These are phyloP conservation scores for Euptelea pleiosperma DNA, from an alignment of 164 flowering plant species.

Conservation along the genomic window DNA sequence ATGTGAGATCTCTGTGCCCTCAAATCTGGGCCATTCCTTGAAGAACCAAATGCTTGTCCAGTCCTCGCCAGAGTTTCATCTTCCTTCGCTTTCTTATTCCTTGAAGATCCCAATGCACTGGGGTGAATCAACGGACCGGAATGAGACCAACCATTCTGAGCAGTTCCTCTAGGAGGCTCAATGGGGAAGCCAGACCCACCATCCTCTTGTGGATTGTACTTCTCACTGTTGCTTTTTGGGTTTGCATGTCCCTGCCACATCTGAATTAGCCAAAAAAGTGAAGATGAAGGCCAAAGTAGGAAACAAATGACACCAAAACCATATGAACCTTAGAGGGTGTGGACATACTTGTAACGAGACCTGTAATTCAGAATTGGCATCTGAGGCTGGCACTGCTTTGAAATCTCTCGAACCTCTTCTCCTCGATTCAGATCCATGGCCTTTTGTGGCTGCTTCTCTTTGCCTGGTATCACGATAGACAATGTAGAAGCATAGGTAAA, in stretches of 20 bases:
- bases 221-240: conserved; percentile 50
- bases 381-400: conserved; percentile 53
- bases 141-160: conserved; percentile 24
- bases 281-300: conserved; percentile 1
- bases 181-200: conserved; percentile 49
- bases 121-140: conserved; percentile 33
- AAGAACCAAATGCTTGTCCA: conserved; percentile 18
- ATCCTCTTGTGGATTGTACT: conserved; percentile 48
- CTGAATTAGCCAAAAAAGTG: conserved; percentile 27
- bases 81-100: conserved; percentile 20
- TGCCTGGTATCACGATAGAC: conserved; percentile 33
- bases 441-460: conserved; percentile 44
- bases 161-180: conserved; percentile 43
- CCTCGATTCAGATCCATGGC: conserved; percentile 37
- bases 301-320: conserved; percentile 2
- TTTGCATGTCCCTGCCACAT: conserved; percentile 46
- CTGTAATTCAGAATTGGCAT: conserved; percentile 64
- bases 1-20: conserved; percentile 40
- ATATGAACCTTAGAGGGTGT: neutral
- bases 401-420: conserved; percentile 40
- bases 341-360: conserved; percentile 41
- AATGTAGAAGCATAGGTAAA: neutral
- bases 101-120: conserved; percentile 18
- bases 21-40: conserved; percentile 32
- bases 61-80: conserved; percentile 23